Evolutionary conservation across 306 rosid species (phyloP).

Genomic region (Biancaea sappan): DNA sequence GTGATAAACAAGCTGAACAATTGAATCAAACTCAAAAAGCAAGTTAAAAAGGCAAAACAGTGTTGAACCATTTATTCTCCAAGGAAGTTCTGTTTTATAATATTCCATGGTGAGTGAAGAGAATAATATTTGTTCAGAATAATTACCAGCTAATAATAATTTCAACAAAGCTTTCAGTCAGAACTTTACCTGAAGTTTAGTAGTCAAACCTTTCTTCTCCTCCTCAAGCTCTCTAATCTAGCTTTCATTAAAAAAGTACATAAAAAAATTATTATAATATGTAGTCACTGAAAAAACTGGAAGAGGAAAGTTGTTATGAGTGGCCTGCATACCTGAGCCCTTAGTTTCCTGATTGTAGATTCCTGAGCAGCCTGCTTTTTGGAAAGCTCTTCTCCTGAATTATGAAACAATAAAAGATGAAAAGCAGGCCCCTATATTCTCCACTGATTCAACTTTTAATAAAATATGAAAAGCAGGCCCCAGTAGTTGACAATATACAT

Average conservation of each 20-base stretch:
- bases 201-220: constrained; percentile 90
- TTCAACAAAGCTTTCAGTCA: constrained; percentile 27
- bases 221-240: constrained; percentile 99
- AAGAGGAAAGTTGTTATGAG: constrained; percentile 24
- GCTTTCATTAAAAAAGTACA: constrained; percentile 60
- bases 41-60: neutral
- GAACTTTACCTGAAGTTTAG: constrained; percentile 88
- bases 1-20: constrained; percentile 8
- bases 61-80: neutral
- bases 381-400: constrained; percentile 83
- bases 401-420: constrained; percentile 15
- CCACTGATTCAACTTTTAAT: neutral
- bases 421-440: neutral
- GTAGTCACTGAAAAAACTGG: neutral
- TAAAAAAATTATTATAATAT: constrained; percentile 10
- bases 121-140: constrained; percentile 21
- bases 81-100: constrained; percentile 7
- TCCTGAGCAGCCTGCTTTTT: constrained; percentile 89
- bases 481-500: neutral
- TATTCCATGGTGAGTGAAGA: constrained; percentile 21
- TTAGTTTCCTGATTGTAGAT: constrained; percentile 67
- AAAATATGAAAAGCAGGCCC: neutral
- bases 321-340: constrained; percentile 63
- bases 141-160: constrained; percentile 21
- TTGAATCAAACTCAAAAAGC: neutral